Base-by-base conservation (phyloP, 2,329 filamentous ascomycete genomes). In the Venturia oleaginea region DNA sequence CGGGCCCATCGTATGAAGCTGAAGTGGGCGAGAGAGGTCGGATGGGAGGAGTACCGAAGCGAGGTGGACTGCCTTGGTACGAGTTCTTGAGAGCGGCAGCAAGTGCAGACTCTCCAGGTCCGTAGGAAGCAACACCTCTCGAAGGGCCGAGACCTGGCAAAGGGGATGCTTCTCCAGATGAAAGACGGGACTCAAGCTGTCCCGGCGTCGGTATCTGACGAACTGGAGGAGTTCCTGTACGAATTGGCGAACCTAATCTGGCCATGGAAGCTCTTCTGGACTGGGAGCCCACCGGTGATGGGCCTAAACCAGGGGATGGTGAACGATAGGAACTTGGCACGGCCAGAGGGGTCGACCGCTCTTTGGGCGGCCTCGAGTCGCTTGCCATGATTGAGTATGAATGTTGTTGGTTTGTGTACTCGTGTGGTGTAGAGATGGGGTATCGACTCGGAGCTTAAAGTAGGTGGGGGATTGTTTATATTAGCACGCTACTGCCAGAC, bases 91-190 rank as follows among this genome's bases (percentile, higher is more conserved):
- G 79, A n/a, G 91, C 93, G 32, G 90, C 90, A 42, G 93, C 92
- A 64, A 97, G 84, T 66, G 92, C 92, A 32, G 93, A 97, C 60
- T 92, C 85, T 30, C 91, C 91, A 7, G 91, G 92, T 0, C 91
- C 65, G 32, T 37, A 91, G 7, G 87, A 84, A 8, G 85, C 77
- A 61, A 85, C 88, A 27, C 84, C 83, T 68, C 80, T 74, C 64
- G 75, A 75, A 68, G 77, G 79, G 66, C 75, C 84, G 63, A 83
- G 82, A 66, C 84, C 87, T 10, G 87, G 81, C 43, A 95, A 81
- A 43, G 90, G 87, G 46, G 86, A 82, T 65, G 85, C 76, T 68
- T 69, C 71, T 71, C 70, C 71, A 68, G 68, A 78, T 70, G 66
- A 73, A 57, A 73, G 70, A 32, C 72, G 70, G 1, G 67, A 70